Conservation (phyloP, 768 basidiomycete genomes). For the Udeniomyces megalosporus region DNA sequence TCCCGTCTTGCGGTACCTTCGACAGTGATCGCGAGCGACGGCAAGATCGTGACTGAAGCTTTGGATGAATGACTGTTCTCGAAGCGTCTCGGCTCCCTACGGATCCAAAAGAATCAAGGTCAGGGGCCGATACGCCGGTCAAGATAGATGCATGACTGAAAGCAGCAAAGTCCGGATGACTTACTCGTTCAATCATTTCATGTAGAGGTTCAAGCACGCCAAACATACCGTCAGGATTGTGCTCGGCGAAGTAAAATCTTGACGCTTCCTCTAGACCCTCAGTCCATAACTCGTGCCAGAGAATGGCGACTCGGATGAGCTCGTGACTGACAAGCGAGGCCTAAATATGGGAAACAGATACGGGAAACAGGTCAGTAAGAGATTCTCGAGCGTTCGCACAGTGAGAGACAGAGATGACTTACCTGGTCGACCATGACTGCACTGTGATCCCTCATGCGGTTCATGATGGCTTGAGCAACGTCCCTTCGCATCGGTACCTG, state of each 20-base stretch:
- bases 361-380: background rate
- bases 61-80: constrained; percentile 89
- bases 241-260: constrained; percentile 86
- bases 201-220: constrained; percentile 80
- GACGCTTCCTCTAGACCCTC: constrained; percentile 97
- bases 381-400: background rate
- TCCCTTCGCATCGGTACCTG: constrained; percentile 64
- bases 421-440: constrained; percentile 73
- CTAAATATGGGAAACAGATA: constrained; percentile 32
- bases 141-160: background rate
- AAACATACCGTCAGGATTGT: constrained; percentile 95
- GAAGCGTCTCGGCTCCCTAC: constrained; percentile 80
- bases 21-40: constrained; percentile 81
- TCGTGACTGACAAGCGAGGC: constrained; percentile 81
- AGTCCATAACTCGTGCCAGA: constrained; percentile 99
- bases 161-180: constrained; percentile 22
- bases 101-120: background rate
- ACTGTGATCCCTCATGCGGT: constrained; percentile 84
- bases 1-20: constrained; percentile 66
- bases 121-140: background rate
- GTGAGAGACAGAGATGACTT: constrained; percentile 9
- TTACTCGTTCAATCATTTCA: constrained; percentile 65
- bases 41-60: constrained; percentile 81
- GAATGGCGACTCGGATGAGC: constrained; percentile 86
- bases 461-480: constrained; percentile 75